Base-by-base conservation (phyloP, 1,284 basidiomycete genomes). In the Stygiomarasmius scandens region DNA sequence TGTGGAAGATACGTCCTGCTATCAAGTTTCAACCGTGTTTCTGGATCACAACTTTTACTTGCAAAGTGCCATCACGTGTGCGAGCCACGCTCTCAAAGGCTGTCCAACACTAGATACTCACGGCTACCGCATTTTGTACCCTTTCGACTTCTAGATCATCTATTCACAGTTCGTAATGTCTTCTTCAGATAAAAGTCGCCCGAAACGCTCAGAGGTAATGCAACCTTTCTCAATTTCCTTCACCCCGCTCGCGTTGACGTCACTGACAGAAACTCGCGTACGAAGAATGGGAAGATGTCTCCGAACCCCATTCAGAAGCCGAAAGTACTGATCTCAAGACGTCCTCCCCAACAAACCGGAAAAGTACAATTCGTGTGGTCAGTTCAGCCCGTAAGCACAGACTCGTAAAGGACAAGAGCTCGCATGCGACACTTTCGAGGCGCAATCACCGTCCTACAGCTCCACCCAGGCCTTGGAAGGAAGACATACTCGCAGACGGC, bases 201-300 rank as follows among this genome's bases (percentile, higher is more conserved):
- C 29, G 29, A 32, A 32, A 12, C 29, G 12, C 12, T 32, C 29
- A 32, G 6, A 32, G 29, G 29, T 32, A 32, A 32, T 32, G 5
- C 12, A 12, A 32, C 5, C 29, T 12, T 5, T n/a, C n/a, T n/a
- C n/a, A n/a, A n/a, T n/a, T 32, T 32, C 29, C 29, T 12, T 32
- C 29, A 12, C n/a, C n/a, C n/a, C n/a, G n/a, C n/a, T 41, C 38
- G 14, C 6, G 16, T n/a, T 41, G n/a, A 41, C 38, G 16, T 41
- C 38, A 41, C 16, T 19, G 11, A 41, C 16, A 41, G 38, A 41
- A 41, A 41, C 11, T 19, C 38, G n/a, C 11, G 38, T 41, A 5
- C 29, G 47, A 52, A n/a, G 44, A 22, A 29, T 67, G 65, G 66
- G 66, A 66, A 58, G 64, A 67, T 25, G 54, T 66, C 8, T 24